Conservation (phyloP, 805 yeast species). For the Sugiyamaella mastotermitis region DNA sequence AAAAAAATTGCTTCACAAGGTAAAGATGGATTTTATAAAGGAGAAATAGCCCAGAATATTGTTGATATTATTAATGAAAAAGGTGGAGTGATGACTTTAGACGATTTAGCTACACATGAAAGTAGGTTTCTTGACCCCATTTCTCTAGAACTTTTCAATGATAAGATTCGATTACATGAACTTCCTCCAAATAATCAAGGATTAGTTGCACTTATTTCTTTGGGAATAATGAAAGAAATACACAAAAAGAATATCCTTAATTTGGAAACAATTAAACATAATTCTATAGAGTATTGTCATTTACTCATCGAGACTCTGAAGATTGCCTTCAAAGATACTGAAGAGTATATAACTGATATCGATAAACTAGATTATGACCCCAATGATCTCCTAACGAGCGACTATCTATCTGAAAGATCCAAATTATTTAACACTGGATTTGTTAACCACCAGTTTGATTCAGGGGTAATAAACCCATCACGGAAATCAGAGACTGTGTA, state of each 20-base stretch:
- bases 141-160: constrained; percentile 31
- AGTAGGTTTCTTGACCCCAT: constrained; percentile 66
- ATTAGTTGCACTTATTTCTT: constrained; percentile 61
- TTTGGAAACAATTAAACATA: constrained; percentile 41
- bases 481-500: constrained; percentile 66
- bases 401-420: constrained; percentile 47
- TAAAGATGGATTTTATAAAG: constrained; percentile 61
- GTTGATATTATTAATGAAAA: constrained; percentile 44
- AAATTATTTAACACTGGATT: constrained; percentile 37
- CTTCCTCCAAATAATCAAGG: constrained; percentile 86
- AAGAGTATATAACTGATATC: constrained; percentile 64
- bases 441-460: constrained; percentile 38
- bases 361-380: constrained; percentile 32
- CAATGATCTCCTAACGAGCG: constrained; percentile 40
- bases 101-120: constrained; percentile 54
- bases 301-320: constrained; percentile 65
- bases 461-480: constrained; percentile 46
- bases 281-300: constrained; percentile 66
- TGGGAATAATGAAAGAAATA: constrained; percentile 58
- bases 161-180: constrained; percentile 62
- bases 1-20: constrained; percentile 50
- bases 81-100: constrained; percentile 50
- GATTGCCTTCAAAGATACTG: constrained; percentile 67
- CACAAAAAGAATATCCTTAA: constrained; percentile 40
- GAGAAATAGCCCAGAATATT: constrained; percentile 62